Conservation (phyloP, 2,329 filamentous ascomycete species). For the Calonectria pseudoreteaudii region DNA sequence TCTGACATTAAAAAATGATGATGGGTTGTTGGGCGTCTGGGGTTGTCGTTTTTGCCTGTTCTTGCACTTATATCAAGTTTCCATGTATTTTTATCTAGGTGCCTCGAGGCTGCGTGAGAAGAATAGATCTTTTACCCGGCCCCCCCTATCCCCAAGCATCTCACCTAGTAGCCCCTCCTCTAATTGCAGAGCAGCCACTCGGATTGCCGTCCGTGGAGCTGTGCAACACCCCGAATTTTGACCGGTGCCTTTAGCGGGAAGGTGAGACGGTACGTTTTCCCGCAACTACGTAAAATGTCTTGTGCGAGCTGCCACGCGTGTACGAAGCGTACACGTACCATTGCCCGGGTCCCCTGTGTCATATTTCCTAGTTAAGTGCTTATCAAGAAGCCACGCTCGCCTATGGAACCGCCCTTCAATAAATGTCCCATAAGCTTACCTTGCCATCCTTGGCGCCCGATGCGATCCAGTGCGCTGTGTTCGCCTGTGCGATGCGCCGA, state of each 20-base stretch:
- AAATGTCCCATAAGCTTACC: slow-evolving; percentile 95
- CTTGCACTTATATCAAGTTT: neutral
- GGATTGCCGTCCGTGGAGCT: neutral
- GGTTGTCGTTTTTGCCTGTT: neutral
- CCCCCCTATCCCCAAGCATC: neutral
- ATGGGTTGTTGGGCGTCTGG: neutral
- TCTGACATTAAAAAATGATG: neutral
- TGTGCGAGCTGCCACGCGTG: neutral
- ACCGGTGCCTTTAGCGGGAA: neutral
- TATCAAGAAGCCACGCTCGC: neutral
- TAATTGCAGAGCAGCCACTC: neutral
- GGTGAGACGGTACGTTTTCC: neutral
- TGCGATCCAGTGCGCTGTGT: slow-evolving; percentile 86
- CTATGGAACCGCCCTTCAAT: slow-evolving; percentile 56
- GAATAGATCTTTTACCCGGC: neutral
- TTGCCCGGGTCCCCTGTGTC: neutral
- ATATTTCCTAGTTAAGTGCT: slow-evolving; percentile 8
- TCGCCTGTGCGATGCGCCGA: slow-evolving; percentile 72
- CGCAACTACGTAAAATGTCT: too few relatives aligned
- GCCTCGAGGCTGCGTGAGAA: neutral
- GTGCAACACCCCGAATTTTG: neutral
- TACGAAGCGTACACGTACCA: neutral
- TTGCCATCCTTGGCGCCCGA: slow-evolving; percentile 95
- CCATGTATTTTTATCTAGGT: slow-evolving; percentile 1
- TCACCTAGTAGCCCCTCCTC: neutral